These are phyloP conservation scores for Diatrype stigma DNA, from an alignment of 2,329 filamentous ascomycete species.

Conservation along the genomic window DNA sequence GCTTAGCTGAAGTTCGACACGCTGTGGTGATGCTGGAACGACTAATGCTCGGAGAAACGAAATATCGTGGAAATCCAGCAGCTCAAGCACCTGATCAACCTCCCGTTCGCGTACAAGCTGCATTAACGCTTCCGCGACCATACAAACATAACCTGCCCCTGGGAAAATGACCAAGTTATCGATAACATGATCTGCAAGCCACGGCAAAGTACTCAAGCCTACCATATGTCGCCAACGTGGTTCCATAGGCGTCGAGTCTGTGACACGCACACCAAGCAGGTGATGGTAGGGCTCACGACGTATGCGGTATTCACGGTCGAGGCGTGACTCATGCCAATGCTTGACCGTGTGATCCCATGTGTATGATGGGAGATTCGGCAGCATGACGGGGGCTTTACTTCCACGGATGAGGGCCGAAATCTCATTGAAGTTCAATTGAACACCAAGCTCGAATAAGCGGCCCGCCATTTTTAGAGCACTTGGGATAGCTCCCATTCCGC, in stretches of 20 bases:
- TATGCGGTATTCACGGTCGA: slow-evolving; percentile 4
- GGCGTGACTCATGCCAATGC: slow-evolving; percentile 11
- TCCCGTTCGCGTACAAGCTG: slow-evolving; percentile 5
- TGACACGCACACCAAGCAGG: slow-evolving; percentile 7
- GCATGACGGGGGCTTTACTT: neutral
- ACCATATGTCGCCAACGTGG: slow-evolving; percentile 9
- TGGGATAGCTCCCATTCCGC: slow-evolving; percentile 1
- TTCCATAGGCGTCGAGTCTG: slow-evolving; percentile 1
- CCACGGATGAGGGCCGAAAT: neutral
- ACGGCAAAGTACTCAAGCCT: slow-evolving; percentile 11
- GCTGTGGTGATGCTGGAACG: slow-evolving; percentile 4
- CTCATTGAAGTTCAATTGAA: neutral
- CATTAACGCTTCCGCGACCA: slow-evolving; percentile 12
- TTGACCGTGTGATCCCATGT: slow-evolving; percentile 13
- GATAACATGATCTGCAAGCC: slow-evolving; percentile 15
- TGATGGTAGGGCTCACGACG: slow-evolving; percentile 9
- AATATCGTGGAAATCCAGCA: slow-evolving; percentile 6
- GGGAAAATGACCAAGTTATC: slow-evolving; percentile 15
- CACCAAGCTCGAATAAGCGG: slow-evolving; percentile 4
- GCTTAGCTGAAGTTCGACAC: slow-evolving; percentile 9
- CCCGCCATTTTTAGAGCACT: slow-evolving; percentile 2
- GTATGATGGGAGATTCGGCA: slow-evolving; percentile 7
- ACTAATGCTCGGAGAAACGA: slow-evolving; percentile 9
- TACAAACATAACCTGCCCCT: slow-evolving; percentile 13
- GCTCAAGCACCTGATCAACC: neutral